phyloP scores from a whole-genome alignment of 495 filamentous ascomycete species.

The Pseudevernia furfuracea region DNA sequence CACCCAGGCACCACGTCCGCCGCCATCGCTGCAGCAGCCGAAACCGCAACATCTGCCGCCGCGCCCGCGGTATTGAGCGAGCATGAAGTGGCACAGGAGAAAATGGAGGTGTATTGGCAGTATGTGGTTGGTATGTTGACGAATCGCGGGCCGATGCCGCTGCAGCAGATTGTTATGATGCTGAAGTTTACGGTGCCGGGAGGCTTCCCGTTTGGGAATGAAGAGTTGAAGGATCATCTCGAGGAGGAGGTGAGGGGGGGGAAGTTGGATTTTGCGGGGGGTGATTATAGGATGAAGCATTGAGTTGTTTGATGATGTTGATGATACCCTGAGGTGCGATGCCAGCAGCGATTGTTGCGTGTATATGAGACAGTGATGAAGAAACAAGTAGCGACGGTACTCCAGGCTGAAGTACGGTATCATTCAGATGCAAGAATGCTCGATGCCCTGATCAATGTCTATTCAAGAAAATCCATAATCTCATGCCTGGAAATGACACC shows the following conservation, averaged over 20 bases:
- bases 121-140: conserved; percentile 94
- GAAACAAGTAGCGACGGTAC: neutral
- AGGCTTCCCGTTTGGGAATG: conserved; percentile 77
- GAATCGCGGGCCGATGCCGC: conserved; percentile 73
- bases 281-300: conserved; percentile 54
- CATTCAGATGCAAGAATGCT: neutral
- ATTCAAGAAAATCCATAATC: neutral
- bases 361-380: neutral
- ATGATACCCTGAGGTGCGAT: conserved; percentile 1
- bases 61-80: conserved; percentile 40
- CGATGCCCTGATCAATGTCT: neutral
- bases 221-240: conserved; percentile 67
- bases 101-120: conserved; percentile 76
- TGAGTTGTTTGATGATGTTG: neutral
- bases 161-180: conserved; percentile 83
- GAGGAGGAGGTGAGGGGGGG: conserved; percentile 62
- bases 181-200: conserved; percentile 81
- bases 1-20: conserved; percentile 24
- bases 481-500: neutral
- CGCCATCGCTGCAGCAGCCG: conserved; percentile 36
- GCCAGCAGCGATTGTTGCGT: neutral
- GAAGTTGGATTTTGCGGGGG: conserved; percentile 62
- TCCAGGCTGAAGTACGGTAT: neutral
- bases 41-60: conserved; percentile 46
- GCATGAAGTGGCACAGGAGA: conserved; percentile 56